Evolutionary conservation across 2,329 filamentous ascomycete species (phyloP), one percentile per base, ranked within the genome.

Genomic region (Coniella vitis): DNA sequence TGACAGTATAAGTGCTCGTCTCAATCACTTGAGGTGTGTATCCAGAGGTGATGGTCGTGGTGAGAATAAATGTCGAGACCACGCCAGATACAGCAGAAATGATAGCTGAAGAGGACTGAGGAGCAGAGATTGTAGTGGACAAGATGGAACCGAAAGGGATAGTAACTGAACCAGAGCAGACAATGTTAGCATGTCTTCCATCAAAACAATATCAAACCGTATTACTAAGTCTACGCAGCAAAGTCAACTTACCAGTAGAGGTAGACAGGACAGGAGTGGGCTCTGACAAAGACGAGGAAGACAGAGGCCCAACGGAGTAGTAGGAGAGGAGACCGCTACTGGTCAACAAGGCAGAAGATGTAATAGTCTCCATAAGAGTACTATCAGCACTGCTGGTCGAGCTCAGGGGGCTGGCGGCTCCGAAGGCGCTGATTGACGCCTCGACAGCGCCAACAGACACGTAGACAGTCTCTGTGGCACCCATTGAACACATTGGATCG

Each of bases 381-480:
- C 25, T 29, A 29, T 29, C 25, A 29, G 25, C 10, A 29, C 25
- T 56, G 49, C 48, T 56, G 48, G 54, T 9, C 32, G 55, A 40
- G 31, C 49, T 53, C 36, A 45, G 45, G 5, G 25, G 25, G 41
- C 52, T 16, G 17, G 43, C 46, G 5, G 47, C 48, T 14, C 45
- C 52, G 21, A 55, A 20, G 17, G 46, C 45, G 44, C 47, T 35
- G 5, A 50, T 43, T 43, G 53, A 43, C n/a, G 43, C 45, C 38
- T 50, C 45, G 38, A 56, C 59, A 49, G 62, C 60, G 13, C 68
- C 65, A 43, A 75, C 62, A 31, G 74, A 76, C 54, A 78, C 61
- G 55, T 75, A 72, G 52, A 76, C 65, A 35, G 74, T 76, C 32
- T 64, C 67, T 32, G 68, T 69, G 21, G 25, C 19, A 7, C 60